Evolutionary conservation across 257 asterid species (phyloP), one percentile per base, ranked within the genome.

Genomic region (Solanum dulcamara): DNA sequence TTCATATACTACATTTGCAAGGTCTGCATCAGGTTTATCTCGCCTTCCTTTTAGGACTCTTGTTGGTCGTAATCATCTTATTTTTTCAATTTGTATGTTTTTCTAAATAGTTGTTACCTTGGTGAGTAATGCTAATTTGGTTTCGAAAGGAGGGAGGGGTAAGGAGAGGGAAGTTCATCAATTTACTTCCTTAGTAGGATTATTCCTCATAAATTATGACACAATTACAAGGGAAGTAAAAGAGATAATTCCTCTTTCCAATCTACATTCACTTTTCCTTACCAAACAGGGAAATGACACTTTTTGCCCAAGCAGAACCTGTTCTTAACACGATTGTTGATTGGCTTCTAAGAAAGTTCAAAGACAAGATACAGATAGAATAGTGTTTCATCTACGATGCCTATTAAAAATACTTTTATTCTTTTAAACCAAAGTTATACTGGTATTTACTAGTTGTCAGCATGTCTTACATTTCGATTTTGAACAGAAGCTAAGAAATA

Each of bases 21-120:
- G 96, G 97, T 97, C 95, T 81, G 95, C 97, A 81, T 91, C 98
- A 97, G 98, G 99, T 97, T 91, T 92, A 91, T 86, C 85, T 91
- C 97, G 81, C 59, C 83, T 79, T 88, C 91, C 86, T 89, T 62
- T 85, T 77, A 81, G 82, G 81, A 32, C 50, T 80, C 48, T 85
- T 85, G 62, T 5, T 79, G 42, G 46, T 32, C 24, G 0, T 82
- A 60, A 60, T 62, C 60, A 40, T 62, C 55, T 32, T 79, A 79
- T 28, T 79, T 79, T 46, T 20, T 48, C 83, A 79, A 48, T 46
- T 79, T 9, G 13, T 46, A 48, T 79, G 64, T 79, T 75, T 7
- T 44, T 51, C 26, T 9, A 79, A 26, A 46, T 79, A 75, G 8
- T 44, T 75, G 81, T 75, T 42, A 14, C 53, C 38, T 6, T 75